phyloP scores from a whole-genome alignment of 768 basidiomycete species.

The Amyloporia xantha region DNA sequence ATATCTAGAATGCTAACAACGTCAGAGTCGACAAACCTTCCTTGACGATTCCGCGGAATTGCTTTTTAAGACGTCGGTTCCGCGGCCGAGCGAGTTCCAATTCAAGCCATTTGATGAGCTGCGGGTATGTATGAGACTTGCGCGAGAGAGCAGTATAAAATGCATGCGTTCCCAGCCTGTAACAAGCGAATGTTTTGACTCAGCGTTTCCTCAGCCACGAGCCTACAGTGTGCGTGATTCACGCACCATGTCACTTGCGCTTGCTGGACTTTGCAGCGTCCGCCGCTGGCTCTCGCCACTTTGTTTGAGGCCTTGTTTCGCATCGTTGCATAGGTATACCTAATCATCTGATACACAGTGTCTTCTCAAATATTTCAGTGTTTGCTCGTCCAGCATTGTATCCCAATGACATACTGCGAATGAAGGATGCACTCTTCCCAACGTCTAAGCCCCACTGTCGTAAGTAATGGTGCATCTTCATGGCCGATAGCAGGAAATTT shows the following conservation, averaged over 20 bases:
- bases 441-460: slow-evolving; percentile 46
- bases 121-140: slow-evolving; percentile 42
- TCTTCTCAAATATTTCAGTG: slow-evolving; percentile 36
- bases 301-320: slow-evolving; percentile 37
- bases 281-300: slow-evolving; percentile 32
- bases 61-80: slow-evolving; percentile 34
- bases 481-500: slow-evolving; percentile 71
- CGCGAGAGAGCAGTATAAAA: slow-evolving; percentile 59
- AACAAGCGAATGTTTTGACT: neutral
- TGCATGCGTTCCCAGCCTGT: slow-evolving; percentile 80
- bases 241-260: slow-evolving; percentile 55
- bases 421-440: slow-evolving; percentile 41
- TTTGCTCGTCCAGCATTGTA: too few species aligned
- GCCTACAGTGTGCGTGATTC: neutral
- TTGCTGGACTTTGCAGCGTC: slow-evolving; percentile 41
- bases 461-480: slow-evolving; percentile 85
- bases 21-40: slow-evolving; percentile 30
- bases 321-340: slow-evolving; percentile 47
- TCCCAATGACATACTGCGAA: slow-evolving; percentile 40
- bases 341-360: slow-evolving; percentile 54
- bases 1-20: slow-evolving; percentile 1
- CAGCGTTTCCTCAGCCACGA: neutral
- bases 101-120: slow-evolving; percentile 41
- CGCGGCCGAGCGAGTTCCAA: slow-evolving; percentile 45
- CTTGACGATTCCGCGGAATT: slow-evolving; percentile 42